Conservation (phyloP, 495 filamentous ascomycete species). For the Arthonia radiata region DNA sequence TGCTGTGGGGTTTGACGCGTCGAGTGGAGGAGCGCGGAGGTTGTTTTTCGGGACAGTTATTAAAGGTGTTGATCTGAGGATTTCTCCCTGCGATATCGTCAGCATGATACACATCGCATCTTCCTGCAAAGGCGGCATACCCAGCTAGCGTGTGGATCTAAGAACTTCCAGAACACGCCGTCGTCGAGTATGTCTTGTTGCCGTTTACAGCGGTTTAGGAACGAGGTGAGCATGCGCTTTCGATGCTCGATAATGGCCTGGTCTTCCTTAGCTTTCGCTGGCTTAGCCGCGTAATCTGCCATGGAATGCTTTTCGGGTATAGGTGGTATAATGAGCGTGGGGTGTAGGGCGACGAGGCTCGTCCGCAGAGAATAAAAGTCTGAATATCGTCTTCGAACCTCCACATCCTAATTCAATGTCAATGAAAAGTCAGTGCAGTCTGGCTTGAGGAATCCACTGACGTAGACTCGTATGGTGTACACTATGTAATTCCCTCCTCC, state of each 20-base stretch:
- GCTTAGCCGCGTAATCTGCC: conserved; percentile 94
- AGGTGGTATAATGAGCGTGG: conserved; percentile 80
- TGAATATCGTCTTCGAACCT: conserved; percentile 85
- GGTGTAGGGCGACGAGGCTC: conserved; percentile 71
- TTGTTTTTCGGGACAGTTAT: conserved; percentile 80
- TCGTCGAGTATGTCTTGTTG: conserved; percentile 90
- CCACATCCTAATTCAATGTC: conserved; percentile 42
- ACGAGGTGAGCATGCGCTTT: conserved; percentile 88
- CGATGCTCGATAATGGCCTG: conserved; percentile 83
- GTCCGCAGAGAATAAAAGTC: conserved; percentile 86
- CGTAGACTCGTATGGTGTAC: conserved; percentile 93
- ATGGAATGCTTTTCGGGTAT: conserved; percentile 97
- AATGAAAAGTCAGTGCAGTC: conserved; percentile 1
- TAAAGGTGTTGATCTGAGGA: conserved; percentile 69
- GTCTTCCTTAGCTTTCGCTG: conserved; percentile 93
- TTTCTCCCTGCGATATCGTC: conserved; percentile 41
- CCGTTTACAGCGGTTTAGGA: conserved; percentile 70
- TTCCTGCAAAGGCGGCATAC: conserved; percentile 21
- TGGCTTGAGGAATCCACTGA: conserved; percentile 1
- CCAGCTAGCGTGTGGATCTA: conserved; percentile 97
- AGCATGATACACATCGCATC: not conserved
- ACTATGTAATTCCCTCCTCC: conserved; percentile 78
- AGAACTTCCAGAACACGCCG: conserved; percentile 89
- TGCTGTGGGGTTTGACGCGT: conserved; percentile 73
- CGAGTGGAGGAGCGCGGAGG: conserved; percentile 76